Evolutionary conservation across 495 filamentous ascomycete species (phyloP), one percentile per base, ranked within the genome.

Genomic region (Aspergillus mulundensis): DNA sequence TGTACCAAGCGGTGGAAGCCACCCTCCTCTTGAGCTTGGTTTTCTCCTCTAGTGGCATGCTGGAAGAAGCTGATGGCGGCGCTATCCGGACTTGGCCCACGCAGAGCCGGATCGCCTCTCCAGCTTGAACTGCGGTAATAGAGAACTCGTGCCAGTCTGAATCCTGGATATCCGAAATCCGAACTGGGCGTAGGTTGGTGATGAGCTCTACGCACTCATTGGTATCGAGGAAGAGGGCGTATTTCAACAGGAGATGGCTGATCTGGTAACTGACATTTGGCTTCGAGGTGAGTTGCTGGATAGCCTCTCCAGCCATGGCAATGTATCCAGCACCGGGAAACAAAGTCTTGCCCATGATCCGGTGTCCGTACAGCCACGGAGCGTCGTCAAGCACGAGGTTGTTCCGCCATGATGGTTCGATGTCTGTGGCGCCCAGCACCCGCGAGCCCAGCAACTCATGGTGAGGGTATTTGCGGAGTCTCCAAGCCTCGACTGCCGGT

Each of bases 291-390:
- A 53, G 5, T 42, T 73, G 67, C 28, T 50, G 55, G 11, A 76
- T 63, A 0, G 76, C 79, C 52, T 82, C 77, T 11, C 73, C 56
- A 0, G 69, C 74, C 77, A 82, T 81, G 18, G 69, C 66, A 21
- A 81, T 47, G 53, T 70, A 81, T 0, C 69, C 76, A 0, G 78
- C 64, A 2, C 48, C 66, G 0, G 81, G 81, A 57, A 81, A 82
- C 1, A 81, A 61, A 10, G 71, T 57, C 16, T 74, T 64, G 1
- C 53, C 60, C 12, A 66, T 63, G 3, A 82, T 61, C 6, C 44
- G 32, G 56, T 84, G 81, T 48, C 81, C 77, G 7, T 60, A 49
- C 10, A 81, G 51, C 81, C 81, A 84, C 0, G 78, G 77, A 1
- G 73, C 61, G 14, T 76, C 66, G 20, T 60, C 57, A 0, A 73